A percentile compares a stretch with the other conserved stretches of the same genome.
These are phyloP conservation scores for Intubia oerlemansii DNA, from an alignment of 2,329 filamentous ascomycete species.

Conservation along the genomic window DNA sequence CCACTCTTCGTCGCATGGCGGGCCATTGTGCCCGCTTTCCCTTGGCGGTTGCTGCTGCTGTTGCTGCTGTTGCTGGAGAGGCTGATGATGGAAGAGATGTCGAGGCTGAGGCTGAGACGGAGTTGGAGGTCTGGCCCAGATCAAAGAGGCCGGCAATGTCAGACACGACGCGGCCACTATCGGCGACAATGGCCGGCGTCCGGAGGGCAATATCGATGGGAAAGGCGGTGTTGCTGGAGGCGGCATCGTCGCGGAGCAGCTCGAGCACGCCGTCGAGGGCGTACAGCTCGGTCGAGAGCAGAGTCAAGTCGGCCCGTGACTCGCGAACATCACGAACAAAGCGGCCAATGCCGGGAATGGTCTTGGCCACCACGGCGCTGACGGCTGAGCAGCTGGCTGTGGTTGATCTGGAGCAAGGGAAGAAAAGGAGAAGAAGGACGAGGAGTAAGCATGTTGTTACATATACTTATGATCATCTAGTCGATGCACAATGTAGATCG, in stretches of 20 bases:
- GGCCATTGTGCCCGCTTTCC: constrained; percentile 18
- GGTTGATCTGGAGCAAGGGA: constrained; percentile 1
- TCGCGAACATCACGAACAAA: constrained; percentile 21
- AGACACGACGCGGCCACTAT: constrained; percentile 15
- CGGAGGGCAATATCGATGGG: constrained; percentile 15
- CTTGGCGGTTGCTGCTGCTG: no score
- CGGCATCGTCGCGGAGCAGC: constrained; percentile 18
- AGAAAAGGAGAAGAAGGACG: neutral
- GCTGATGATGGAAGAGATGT: no score
- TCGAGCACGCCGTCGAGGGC: constrained; percentile 18
- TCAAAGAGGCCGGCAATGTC: constrained; percentile 15
- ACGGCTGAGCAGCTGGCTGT: constrained; percentile 15
- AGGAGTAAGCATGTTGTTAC: neutral
- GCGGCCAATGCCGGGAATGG: no score
- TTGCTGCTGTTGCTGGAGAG: no score
- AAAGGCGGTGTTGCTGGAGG: no score
- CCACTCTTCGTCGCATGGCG: constrained; percentile 13
- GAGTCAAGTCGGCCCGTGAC: constrained; percentile 17
- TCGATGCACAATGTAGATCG: no score
- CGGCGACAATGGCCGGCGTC: constrained; percentile 15
- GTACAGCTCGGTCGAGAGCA: constrained; percentile 19
- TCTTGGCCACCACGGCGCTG: no score
- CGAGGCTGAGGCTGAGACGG: no score
- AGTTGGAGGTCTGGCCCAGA: constrained; percentile 10
- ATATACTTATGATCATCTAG: no score